phyloP scores from a whole-genome alignment of 768 basidiomycete genomes.

The Agrocybe praecox region DNA sequence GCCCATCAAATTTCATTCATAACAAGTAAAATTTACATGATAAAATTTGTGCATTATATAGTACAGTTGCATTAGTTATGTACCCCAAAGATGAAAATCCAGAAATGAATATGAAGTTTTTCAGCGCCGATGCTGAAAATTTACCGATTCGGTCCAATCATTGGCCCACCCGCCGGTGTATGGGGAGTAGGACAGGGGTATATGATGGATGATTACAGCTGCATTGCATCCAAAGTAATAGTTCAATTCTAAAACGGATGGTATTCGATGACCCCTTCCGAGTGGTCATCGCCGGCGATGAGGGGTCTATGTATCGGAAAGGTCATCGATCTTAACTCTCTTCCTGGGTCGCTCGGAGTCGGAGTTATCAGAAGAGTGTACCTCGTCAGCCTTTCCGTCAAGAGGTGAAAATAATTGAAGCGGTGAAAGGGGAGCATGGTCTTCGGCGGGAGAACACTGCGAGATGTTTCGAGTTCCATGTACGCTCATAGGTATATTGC shows the following conservation, averaged over 20 bases:
- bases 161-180: background rate
- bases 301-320: background rate
- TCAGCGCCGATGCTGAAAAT: background rate
- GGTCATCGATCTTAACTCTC: constrained; percentile 6
- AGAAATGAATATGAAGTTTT: background rate
- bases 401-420: background rate
- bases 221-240: background rate
- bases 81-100: background rate
- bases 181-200: background rate
- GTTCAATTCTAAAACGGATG: background rate
- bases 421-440: background rate
- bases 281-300: background rate
- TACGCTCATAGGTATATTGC: background rate
- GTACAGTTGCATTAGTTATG: background rate
- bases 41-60: background rate
- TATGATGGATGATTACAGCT: background rate
- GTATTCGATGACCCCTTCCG: background rate
- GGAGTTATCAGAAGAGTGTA: background rate
- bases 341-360: constrained; percentile 6
- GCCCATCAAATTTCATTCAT: no score
- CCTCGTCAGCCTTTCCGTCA: background rate
- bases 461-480: background rate
- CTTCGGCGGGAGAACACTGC: background rate
- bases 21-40: background rate
- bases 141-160: background rate